Base-by-base conservation (phyloP, 805 yeast species). In the Metschnikowia baotianmanensis region DNA sequence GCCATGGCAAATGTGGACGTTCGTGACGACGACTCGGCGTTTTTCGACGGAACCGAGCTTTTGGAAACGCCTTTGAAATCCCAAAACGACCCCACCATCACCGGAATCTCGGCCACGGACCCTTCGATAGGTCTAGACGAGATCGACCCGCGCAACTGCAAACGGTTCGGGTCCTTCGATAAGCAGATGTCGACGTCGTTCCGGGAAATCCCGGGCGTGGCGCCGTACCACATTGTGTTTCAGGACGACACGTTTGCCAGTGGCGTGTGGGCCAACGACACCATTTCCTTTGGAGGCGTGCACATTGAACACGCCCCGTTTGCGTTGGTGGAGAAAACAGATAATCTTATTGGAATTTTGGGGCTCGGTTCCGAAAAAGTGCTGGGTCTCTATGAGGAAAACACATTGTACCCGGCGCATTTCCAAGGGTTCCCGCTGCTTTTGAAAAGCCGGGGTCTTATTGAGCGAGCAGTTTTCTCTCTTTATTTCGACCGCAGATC, bases 241-340 rank as follows among this genome's bases (percentile, higher is more conserved):
- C 78, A 72, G 7, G 82, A 77, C 53, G 55, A 59, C 6, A 66
- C 80, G 2, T 60, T 51, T 34, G 80, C 80, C 4, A 36, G 40
- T 9, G 82, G 82, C 17, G 42, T 59, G 25, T 77, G 80, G 80
- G 93, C 85, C 25, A 34, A 40, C 30, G 96, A 89, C 53, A 63
- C 68, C 25, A 69, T 89, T 6, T 43, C 49, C 2, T 51, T 86
- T 39, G 79, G 80, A 31, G 77, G 68, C 31, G 61, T 71, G 10
- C 58, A 68, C 2, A 63, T 86, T 9, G 44, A 63, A 0, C 62
- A 69, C 40, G 63, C 83, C 15, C 77, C 87, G 3, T 76, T 89
- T 61, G 96, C 93, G 2, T 77, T 87, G 16, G 93, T 85, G 2
- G 77, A 78, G 52, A 58, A 61, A 17, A 76, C 86, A 2, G 77